These are phyloP conservation scores for Pogostemon cablin DNA, from an alignment of 257 asterid species.

Conservation along the genomic window DNA sequence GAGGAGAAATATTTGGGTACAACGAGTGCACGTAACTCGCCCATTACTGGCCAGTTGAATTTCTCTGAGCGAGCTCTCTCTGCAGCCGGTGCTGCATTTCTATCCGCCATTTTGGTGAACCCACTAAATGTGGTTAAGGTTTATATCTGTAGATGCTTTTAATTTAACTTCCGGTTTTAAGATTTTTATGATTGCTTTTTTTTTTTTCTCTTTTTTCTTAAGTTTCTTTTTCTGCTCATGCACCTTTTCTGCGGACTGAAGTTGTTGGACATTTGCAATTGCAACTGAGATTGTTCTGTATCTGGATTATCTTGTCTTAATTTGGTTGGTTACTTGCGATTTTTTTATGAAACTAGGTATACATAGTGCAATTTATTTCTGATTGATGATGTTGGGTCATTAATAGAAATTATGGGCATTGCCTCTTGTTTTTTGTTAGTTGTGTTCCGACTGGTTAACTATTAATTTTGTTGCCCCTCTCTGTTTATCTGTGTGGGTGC, in stretches of 20 bases:
- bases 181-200: too few species aligned
- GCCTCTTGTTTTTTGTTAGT: neutral
- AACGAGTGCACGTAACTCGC: neutral
- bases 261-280: neutral
- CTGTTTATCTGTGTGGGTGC: conserved; percentile 22
- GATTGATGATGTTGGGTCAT: neutral
- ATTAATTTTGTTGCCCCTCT: neutral
- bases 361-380: neutral
- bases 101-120: conserved; percentile 82
- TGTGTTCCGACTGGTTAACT: neutral
- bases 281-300: conserved; percentile 16
- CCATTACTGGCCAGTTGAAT: conserved; percentile 41
- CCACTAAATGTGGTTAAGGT: conserved; percentile 98
- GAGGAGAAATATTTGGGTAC: neutral
- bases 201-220: neutral
- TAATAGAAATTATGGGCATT: neutral
- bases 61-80: conserved; percentile 68
- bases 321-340: conserved; percentile 6
- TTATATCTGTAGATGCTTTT: conserved; percentile 10
- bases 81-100: conserved; percentile 93
- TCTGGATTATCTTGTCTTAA: neutral
- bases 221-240: conserved; percentile 19
- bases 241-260: conserved; percentile 22
- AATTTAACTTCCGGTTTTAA: neutral
- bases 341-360: conserved; percentile 13